These are phyloP conservation scores for Penicillium sp. DNA, from an alignment of 2,329 filamentous ascomycete genomes.

Conservation along the genomic window DNA sequence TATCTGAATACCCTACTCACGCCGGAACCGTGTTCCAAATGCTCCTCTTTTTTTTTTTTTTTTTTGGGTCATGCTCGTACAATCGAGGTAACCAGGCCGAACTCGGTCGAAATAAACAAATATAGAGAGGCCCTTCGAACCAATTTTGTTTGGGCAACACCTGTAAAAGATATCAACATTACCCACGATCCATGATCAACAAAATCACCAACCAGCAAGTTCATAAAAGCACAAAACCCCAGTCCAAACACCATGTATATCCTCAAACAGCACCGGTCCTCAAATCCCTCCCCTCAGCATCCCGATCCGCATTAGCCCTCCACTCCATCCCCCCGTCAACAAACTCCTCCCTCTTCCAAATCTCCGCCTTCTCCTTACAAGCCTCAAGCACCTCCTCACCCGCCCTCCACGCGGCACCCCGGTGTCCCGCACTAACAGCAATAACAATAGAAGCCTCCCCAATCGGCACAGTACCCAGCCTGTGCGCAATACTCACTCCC, in stretches of 20 bases:
- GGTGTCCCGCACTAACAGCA: slow-evolving; percentile 77
- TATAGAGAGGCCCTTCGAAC: not conserved
- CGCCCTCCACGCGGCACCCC: slow-evolving; percentile 79
- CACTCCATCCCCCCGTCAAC: slow-evolving; percentile 69
- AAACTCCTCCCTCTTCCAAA: slow-evolving; percentile 95
- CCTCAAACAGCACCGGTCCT: not conserved
- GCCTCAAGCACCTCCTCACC: slow-evolving; percentile 86
- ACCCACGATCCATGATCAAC: not conserved
- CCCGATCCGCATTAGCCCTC: slow-evolving; percentile 81
- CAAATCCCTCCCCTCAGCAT: slow-evolving; percentile 44
- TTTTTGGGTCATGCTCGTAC: not conserved
- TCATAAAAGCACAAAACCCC: not conserved
- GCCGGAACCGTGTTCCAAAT: not conserved
- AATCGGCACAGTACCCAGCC: slow-evolving; percentile 80
- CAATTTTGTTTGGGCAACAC: not conserved
- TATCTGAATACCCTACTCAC: slow-evolving; percentile 31
- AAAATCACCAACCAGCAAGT: not conserved
- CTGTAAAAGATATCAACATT: not conserved
- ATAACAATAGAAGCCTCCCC: slow-evolving; percentile 93
- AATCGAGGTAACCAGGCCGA: too few relatives aligned
- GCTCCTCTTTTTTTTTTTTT: too few relatives aligned
- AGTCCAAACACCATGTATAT: not conserved
- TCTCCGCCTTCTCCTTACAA: slow-evolving; percentile 83
- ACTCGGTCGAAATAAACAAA: not conserved
- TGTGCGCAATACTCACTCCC: slow-evolving; percentile 76